Evolutionary conservation across 2,329 filamentous ascomycete species (phyloP).

Genomic region (Aspergillus candidus): DNA sequence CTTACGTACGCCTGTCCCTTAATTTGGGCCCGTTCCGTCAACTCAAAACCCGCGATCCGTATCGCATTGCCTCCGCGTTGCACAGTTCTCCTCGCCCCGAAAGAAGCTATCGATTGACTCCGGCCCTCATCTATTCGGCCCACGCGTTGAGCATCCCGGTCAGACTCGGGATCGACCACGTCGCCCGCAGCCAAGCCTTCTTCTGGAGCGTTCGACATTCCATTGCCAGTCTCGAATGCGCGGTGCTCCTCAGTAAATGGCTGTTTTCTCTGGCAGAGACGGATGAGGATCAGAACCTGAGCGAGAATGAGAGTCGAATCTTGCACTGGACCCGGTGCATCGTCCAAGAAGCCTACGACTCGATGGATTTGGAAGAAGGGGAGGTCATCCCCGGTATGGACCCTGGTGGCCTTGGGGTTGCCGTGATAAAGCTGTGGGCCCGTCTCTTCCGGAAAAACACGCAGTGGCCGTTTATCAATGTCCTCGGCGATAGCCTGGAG

Average conservation of each 20-base stretch:
- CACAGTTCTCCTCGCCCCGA: slow-evolving; percentile 53
- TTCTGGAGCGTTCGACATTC: slow-evolving; percentile 36
- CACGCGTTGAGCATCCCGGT: slow-evolving; percentile 58
- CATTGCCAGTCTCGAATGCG: slow-evolving; percentile 32
- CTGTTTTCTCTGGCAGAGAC: slow-evolving; percentile 30
- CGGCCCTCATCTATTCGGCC: slow-evolving; percentile 61
- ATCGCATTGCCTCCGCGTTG: slow-evolving; percentile 56
- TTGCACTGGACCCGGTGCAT: slow-evolving; percentile 29
- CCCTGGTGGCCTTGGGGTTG: slow-evolving; percentile 21
- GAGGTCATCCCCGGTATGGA: slow-evolving; percentile 20
- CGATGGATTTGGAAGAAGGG: slow-evolving; percentile 24
- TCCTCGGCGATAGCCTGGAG: slow-evolving; percentile 26
- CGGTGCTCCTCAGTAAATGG: slow-evolving; percentile 42
- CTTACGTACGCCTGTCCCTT: slow-evolving; percentile 28
- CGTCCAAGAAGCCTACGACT: slow-evolving; percentile 28
- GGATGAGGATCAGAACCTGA: slow-evolving; percentile 20
- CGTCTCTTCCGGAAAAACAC: slow-evolving; percentile 28
- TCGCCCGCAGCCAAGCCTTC: slow-evolving; percentile 32
- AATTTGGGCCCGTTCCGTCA: slow-evolving; percentile 56
- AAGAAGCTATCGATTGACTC: slow-evolving; percentile 54
- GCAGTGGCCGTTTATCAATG: slow-evolving; percentile 31
- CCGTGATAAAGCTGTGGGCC: slow-evolving; percentile 27
- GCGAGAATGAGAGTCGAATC: slow-evolving; percentile 29
- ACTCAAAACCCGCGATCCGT: slow-evolving; percentile 60
- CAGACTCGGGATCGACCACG: slow-evolving; percentile 31